A percentile compares a stretch with the other conserved stretches of the same genome.
These are phyloP conservation scores for Croton setiger DNA, from an alignment of 441 rosid species.

Conservation along the genomic window DNA sequence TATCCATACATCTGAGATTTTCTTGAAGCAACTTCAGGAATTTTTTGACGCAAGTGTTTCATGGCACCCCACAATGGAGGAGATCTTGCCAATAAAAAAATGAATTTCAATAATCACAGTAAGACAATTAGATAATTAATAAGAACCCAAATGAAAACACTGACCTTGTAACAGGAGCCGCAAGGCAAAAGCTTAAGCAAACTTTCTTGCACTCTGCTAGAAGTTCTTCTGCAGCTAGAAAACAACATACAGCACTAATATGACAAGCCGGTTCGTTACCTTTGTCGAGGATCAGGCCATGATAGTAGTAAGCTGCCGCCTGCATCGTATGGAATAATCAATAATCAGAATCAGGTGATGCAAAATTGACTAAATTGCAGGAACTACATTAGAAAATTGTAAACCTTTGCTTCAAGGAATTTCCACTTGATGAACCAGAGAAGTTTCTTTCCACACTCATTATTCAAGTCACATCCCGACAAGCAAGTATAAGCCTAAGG, in stretches of 20 bases:
- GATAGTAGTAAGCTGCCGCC: conserved; percentile 95
- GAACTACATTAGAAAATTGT: not conserved
- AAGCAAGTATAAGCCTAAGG: conserved; percentile 70
- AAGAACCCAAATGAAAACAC: conserved; percentile 1
- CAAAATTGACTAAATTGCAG: not conserved
- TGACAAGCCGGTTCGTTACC: conserved; percentile 70
- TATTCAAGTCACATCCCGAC: conserved; percentile 45
- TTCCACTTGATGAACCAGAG: conserved; percentile 82
- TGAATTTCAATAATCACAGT: not conserved
- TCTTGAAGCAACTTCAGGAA: conserved; percentile 77
- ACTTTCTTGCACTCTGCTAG: conserved; percentile 80
- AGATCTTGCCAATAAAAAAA: conserved; percentile 36
- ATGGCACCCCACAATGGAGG: conserved; percentile 85
- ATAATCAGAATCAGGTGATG: conserved; percentile 2
- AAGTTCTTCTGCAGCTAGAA: conserved; percentile 77
- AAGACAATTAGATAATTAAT: not conserved
- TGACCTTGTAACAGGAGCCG: conserved; percentile 76
- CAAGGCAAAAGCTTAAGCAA: conserved; percentile 73
- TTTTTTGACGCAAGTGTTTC: conserved; percentile 77
- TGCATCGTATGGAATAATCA: conserved; percentile 21
- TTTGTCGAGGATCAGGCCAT: conserved; percentile 80
- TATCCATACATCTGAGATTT: conserved; percentile 84
- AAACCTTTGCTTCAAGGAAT: conserved; percentile 90
- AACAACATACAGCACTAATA: conserved; percentile 70
- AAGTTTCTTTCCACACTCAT: conserved; percentile 69